A percentile compares a stretch with the other conserved stretches of the same genome.
These are phyloP conservation scores for Candida insectalens DNA, from an alignment of 805 yeast genomes.

Conservation along the genomic window DNA sequence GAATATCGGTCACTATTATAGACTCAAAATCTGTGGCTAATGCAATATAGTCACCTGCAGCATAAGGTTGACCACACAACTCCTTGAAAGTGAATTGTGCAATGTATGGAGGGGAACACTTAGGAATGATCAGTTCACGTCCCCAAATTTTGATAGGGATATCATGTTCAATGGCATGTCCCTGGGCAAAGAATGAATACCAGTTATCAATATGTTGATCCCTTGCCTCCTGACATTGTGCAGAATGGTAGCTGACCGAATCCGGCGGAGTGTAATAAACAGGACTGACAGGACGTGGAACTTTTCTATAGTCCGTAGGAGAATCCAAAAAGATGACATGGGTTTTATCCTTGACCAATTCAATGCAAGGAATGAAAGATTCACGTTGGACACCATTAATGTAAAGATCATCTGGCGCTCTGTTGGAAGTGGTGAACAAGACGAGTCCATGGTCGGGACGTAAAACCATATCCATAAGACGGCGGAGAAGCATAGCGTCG, in stretches of 20 bases:
- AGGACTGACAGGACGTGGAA: constrained; percentile 72
- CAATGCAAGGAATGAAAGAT: constrained; percentile 87
- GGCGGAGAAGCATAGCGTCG: constrained; percentile 90
- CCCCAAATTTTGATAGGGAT: constrained; percentile 72
- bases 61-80: constrained; percentile 77
- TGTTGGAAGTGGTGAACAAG: constrained; percentile 86
- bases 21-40: constrained; percentile 68
- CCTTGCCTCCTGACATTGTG: constrained; percentile 40
- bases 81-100: constrained; percentile 86
- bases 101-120: constrained; percentile 65
- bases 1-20: constrained; percentile 88
- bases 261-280: constrained; percentile 70
- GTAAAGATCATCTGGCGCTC: constrained; percentile 91
- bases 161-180: constrained; percentile 31
- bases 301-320: constrained; percentile 88
- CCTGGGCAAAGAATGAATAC: constrained; percentile 71
- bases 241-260: constrained; percentile 45
- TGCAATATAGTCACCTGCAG: constrained; percentile 91
- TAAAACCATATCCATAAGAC: constrained; percentile 58
- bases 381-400: constrained; percentile 90
- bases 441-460: constrained; percentile 74
- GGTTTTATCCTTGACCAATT: constrained; percentile 61
- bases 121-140: constrained; percentile 65
- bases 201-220: constrained; percentile 59
- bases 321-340: constrained; percentile 76